Evolutionary conservation across 148 eudicot genomes (phyloP).

Genomic region (Vaccinium myrtillus): DNA sequence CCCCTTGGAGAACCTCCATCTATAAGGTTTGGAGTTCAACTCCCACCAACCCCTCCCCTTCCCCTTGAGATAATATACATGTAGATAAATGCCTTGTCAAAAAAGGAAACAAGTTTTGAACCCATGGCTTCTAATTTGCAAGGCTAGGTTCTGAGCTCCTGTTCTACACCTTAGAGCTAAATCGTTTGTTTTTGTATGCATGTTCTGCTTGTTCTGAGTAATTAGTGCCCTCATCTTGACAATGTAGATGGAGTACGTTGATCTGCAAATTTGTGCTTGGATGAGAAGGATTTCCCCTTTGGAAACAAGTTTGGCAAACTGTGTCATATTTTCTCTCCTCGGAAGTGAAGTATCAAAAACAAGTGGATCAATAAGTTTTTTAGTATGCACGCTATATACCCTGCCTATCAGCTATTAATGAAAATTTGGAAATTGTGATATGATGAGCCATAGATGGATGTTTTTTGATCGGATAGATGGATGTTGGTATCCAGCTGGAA

Average conservation of each 20-base stretch:
- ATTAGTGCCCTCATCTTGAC: background rate
- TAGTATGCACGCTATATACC: background rate
- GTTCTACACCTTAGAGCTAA: background rate
- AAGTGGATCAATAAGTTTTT: background rate
- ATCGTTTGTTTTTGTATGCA: background rate
- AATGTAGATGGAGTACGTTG: background rate
- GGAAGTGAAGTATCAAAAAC: background rate
- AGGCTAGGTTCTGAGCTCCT: background rate
- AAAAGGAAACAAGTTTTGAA: background rate
- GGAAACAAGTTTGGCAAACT: background rate
- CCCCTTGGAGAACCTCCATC: too few relatives aligned
- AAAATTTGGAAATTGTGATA: background rate
- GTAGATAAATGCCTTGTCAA: too few relatives aligned
- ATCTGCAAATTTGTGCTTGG: background rate
- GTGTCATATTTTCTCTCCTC: background rate
- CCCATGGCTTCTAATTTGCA: background rate
- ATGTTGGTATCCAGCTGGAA: background rate
- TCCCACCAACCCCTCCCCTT: too few relatives aligned
- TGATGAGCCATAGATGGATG: background rate
- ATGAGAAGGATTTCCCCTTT: conserved; percentile 1
- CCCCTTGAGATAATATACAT: too few relatives aligned
- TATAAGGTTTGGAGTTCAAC: too few relatives aligned
- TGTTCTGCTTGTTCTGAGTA: background rate
- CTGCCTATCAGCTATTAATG: background rate
- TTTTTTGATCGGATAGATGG: too few relatives aligned